Conservation (phyloP, 805 yeast genomes). For the Yarrowia yakushimensis region DNA sequence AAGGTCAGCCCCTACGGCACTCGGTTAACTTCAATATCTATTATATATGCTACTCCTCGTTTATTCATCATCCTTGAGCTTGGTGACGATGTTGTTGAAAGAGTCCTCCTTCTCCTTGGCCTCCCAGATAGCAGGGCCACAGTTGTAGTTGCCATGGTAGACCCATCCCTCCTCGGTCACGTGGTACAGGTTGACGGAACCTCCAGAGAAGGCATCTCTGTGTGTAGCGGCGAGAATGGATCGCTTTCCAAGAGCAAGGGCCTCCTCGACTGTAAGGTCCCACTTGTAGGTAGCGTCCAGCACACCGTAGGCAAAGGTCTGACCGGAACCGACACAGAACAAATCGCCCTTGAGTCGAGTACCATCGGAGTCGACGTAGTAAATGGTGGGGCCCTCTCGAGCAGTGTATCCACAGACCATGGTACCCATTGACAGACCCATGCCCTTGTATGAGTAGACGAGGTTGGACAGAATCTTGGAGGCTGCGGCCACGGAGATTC, state of each 20-base stretch:
- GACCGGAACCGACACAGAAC: constrained; percentile 98
- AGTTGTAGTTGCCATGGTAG: constrained; percentile 92
- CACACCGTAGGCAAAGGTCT: constrained; percentile 98
- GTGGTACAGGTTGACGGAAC: constrained; percentile 88
- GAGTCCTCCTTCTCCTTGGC: constrained; percentile 83
- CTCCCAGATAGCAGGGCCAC: constrained; percentile 88
- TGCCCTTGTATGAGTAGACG: constrained; percentile 91
- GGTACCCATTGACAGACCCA: constrained; percentile 99
- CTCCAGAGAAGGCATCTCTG: constrained; percentile 98
- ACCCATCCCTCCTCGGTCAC: constrained; percentile 93
- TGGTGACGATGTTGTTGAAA: constrained; percentile 63
- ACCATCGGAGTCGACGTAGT: constrained; percentile 96
- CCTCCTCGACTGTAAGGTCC: constrained; percentile 92
- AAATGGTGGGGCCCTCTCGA: constrained; percentile 92
- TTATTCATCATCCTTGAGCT: constrained; percentile 19
- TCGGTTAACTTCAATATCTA: background rate
- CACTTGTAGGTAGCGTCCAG: constrained; percentile 86
- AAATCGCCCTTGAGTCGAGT: constrained; percentile 90
- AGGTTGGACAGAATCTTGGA: constrained; percentile 87
- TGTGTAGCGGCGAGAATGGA: constrained; percentile 96
- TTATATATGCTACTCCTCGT: background rate
- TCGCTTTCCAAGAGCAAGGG: constrained; percentile 89
- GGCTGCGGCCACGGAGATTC: constrained; percentile 95
- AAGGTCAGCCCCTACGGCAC: background rate
- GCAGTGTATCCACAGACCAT: constrained; percentile 97